phyloP scores from a whole-genome alignment of 495 filamentous ascomycete species.

The Penicillium salamii region DNA sequence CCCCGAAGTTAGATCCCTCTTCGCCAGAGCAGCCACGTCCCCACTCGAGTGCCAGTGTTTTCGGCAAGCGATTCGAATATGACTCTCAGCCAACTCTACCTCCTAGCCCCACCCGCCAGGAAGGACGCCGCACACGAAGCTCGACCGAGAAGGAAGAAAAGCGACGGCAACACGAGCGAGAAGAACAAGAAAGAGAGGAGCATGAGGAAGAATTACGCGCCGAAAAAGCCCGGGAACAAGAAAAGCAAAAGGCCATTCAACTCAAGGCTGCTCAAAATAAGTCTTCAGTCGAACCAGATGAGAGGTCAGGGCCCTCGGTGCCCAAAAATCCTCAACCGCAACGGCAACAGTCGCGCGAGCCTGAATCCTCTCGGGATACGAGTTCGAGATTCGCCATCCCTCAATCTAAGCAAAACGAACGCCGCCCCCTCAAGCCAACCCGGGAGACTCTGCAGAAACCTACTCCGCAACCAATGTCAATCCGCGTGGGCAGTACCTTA shows the following conservation, averaged over 20 bases:
- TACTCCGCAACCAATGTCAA: constrained; percentile 74
- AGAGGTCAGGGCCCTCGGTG: constrained; percentile 33
- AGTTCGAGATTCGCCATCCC: constrained; percentile 41
- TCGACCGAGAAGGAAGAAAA: constrained; percentile 71
- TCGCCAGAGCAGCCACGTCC: constrained; percentile 34
- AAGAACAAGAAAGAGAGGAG: constrained; percentile 45
- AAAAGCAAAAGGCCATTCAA: constrained; percentile 52
- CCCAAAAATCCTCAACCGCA: constrained; percentile 47
- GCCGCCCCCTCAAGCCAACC: constrained; percentile 66
- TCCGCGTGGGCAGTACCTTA: constrained; percentile 68
- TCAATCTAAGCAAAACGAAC: constrained; percentile 51
- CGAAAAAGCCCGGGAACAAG: constrained; percentile 64
- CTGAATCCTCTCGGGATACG: constrained; percentile 33
- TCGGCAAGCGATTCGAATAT: constrained; percentile 7
- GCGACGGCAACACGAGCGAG: constrained; percentile 57
- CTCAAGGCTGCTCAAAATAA: constrained; percentile 34
- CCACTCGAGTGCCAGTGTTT: constrained; percentile 15
- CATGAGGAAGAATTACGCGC: constrained; percentile 57
- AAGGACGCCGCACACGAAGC: constrained; percentile 64
- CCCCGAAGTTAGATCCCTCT: constrained; percentile 64
- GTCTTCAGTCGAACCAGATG: constrained; percentile 33
- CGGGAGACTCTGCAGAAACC: constrained; percentile 64
- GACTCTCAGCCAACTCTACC: constrained; percentile 18
- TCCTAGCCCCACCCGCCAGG: constrained; percentile 37
- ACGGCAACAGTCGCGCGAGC: constrained; percentile 45